Conservation (phyloP, 176 grass and related monocot species). For the Avena atlantica region DNA sequence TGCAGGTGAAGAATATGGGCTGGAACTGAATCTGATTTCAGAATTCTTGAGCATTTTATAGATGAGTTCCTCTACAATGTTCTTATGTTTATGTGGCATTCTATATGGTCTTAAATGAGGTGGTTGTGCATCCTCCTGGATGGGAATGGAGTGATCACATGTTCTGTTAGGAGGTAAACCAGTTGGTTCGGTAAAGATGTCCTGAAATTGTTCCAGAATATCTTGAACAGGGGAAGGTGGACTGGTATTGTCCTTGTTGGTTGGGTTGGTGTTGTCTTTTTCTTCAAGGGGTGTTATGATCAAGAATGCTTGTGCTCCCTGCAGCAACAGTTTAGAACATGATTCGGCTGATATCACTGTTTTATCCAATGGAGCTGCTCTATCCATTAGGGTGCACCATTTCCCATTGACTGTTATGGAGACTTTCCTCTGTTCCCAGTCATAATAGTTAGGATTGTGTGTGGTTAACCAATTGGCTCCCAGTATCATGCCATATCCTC, state of each 20-base stretch:
- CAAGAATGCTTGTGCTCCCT: neutral
- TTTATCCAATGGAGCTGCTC: neutral
- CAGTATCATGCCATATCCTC: neutral
- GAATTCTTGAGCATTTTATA: too few relatives aligned
- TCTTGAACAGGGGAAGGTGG: too few relatives aligned
- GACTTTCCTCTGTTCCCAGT: neutral
- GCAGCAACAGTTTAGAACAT: neutral
- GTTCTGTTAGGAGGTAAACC: neutral
- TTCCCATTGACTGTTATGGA: neutral
- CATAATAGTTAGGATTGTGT: too few relatives aligned
- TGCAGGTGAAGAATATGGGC: too few relatives aligned
- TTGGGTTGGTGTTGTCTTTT: too few relatives aligned
- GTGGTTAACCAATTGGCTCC: neutral
- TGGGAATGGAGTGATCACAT: neutral
- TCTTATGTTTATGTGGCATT: too few relatives aligned
- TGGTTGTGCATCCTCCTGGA: neutral
- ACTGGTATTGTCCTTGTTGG: neutral
- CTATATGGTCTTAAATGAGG: neutral
- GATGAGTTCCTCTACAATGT: too few relatives aligned
- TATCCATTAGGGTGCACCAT: neutral
- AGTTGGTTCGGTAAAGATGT: too few relatives aligned
- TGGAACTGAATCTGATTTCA: too few relatives aligned
- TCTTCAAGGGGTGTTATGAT: neutral
- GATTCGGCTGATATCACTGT: neutral
- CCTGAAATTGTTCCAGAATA: too few relatives aligned